Conservation (phyloP, 331 rosid species). For the Erythrophleum ivorense region DNA sequence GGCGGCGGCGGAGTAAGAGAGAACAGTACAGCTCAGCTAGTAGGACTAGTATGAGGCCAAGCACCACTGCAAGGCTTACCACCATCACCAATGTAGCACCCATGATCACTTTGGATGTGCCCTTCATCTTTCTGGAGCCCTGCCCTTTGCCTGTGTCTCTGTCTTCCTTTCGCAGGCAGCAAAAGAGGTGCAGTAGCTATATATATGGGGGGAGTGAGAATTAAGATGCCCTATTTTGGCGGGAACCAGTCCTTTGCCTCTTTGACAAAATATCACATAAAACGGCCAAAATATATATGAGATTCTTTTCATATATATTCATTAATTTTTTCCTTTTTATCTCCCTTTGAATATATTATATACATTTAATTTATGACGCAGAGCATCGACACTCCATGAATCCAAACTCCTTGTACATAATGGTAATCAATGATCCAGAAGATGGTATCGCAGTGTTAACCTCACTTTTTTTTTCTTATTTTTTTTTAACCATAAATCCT, state of each 20-base stretch:
- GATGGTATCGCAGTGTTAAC: too few species aligned
- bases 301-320: too few species aligned
- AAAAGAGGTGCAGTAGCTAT: slow-evolving; percentile 32
- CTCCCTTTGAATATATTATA: too few species aligned
- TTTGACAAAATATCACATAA: background rate
- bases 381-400: too few species aligned
- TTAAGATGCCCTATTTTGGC: slow-evolving; percentile 54
- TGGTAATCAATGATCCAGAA: too few species aligned
- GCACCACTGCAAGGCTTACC: slow-evolving; percentile 77
- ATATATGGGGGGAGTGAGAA: slow-evolving; percentile 23
- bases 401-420: too few species aligned
- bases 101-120: slow-evolving; percentile 85
- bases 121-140: slow-evolving; percentile 62
- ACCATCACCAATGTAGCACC: slow-evolving; percentile 89
- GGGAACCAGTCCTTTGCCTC: slow-evolving; percentile 57
- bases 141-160: slow-evolving; percentile 17
- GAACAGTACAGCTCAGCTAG: slow-evolving; percentile 94
- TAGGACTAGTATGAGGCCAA: slow-evolving; percentile 79
- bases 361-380: too few species aligned
- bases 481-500: too few species aligned
- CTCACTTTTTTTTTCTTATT: too few species aligned
- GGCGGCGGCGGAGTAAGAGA: slow-evolving; percentile 79
- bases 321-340: too few species aligned
- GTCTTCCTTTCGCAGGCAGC: slow-evolving; percentile 16
- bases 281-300: too few species aligned